Conservation (phyloP, 768 basidiomycete species). For the Kockovaella imperatae region DNA sequence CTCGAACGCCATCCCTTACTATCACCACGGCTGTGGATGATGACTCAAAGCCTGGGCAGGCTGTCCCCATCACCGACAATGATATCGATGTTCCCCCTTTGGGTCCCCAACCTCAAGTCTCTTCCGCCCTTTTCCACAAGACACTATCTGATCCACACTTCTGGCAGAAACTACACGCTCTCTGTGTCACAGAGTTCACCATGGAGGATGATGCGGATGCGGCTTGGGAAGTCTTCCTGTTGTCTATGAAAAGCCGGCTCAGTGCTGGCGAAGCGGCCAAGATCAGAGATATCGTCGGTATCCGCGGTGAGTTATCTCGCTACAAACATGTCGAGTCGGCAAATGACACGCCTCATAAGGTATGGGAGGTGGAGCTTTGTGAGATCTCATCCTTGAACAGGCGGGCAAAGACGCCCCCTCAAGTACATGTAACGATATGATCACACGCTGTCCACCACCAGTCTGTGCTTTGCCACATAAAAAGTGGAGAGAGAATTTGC, state of each 20-base stretch:
- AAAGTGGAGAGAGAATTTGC: too few relatives aligned
- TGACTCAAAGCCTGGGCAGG: conserved; percentile 20
- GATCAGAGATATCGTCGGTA: conserved; percentile 79
- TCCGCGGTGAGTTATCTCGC: conserved; percentile 52
- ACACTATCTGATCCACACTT: conserved; percentile 70
- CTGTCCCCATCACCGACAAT: conserved; percentile 51
- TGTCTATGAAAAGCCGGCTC: conserved; percentile 69
- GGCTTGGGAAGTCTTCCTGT: conserved; percentile 81
- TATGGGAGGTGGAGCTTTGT: conserved; percentile 2
- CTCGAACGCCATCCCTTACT: conserved; percentile 26
- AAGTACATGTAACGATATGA: too few relatives aligned
- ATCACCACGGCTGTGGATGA: conserved; percentile 34
- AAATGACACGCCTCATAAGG: neutral
- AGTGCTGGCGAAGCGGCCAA: conserved; percentile 80
- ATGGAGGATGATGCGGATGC: conserved; percentile 57
- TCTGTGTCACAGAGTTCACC: conserved; percentile 62
- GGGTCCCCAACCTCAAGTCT: conserved; percentile 38
- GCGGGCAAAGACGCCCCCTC: too few relatives aligned
- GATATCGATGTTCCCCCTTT: conserved; percentile 46
- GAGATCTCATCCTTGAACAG: too few relatives aligned
- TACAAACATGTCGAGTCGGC: neutral
- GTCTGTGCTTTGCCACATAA: too few relatives aligned
- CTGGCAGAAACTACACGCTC: conserved; percentile 63
- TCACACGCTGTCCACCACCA: too few relatives aligned
- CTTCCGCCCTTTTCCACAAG: conserved; percentile 53